These are phyloP conservation scores for Isochrysis galbana DNA, from an alignment of 78 protist species.

Conservation along the genomic window DNA sequence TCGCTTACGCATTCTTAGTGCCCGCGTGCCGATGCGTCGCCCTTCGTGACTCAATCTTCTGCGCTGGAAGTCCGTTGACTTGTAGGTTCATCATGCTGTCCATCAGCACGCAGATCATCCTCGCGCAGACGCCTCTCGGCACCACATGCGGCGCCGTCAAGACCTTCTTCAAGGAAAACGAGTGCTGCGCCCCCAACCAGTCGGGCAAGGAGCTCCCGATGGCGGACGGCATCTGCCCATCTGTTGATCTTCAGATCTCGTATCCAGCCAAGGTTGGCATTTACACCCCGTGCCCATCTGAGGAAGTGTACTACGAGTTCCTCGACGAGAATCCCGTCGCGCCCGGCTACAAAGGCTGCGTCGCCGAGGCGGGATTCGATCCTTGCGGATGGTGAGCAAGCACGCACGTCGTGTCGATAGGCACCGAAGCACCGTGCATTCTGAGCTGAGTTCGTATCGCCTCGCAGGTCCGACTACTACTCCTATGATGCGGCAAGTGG, in stretches of 20 bases:
- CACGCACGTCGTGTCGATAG: too few species aligned
- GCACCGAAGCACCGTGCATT: too few species aligned
- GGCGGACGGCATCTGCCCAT: neutral
- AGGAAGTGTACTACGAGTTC: neutral
- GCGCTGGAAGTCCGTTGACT: too few species aligned
- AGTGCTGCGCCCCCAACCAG: too few species aligned
- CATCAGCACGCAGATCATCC: too few species aligned
- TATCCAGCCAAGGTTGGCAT: neutral
- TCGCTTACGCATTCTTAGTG: too few species aligned
- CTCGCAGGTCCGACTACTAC: too few species aligned
- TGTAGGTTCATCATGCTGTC: too few species aligned
- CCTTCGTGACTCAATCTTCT: too few species aligned
- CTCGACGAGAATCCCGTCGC: neutral
- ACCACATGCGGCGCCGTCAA: neutral
- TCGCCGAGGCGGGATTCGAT: neutral
- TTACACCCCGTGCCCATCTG: neutral
- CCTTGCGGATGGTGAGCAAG: constrained; percentile 20
- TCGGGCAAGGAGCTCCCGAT: neutral
- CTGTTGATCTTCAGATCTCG: neutral
- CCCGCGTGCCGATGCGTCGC: too few species aligned
- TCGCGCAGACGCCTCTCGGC: neutral
- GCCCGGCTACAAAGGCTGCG: constrained; percentile 7
- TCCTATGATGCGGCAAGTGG: too few species aligned
- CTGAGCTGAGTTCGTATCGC: too few species aligned
- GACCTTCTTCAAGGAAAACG: neutral